Evolutionary conservation across 768 basidiomycete species (phyloP).

Genomic region (Leccinum rimulosum): DNA sequence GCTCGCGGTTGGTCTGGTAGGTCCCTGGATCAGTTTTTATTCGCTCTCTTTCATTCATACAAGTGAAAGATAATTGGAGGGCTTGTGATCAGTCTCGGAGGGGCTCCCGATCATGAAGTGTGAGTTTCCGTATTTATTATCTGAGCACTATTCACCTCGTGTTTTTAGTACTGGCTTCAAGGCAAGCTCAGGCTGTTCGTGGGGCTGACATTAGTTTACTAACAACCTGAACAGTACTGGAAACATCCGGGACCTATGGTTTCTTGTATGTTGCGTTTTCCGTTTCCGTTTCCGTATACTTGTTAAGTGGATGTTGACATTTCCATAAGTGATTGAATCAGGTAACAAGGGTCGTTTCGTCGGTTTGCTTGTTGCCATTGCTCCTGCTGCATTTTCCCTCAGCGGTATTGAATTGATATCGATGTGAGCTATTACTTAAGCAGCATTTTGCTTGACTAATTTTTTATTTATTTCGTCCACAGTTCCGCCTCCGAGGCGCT

Average conservation of each 20-base stretch:
- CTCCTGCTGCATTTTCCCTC: conserved; percentile 60
- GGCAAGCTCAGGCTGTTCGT: conserved; percentile 3
- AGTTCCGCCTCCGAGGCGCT: conserved; percentile 76
- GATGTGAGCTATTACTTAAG: conserved; percentile 41
- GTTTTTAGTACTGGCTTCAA: conserved; percentile 19
- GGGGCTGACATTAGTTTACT: neutral
- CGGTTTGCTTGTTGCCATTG: conserved; percentile 18
- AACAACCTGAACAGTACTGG: conserved; percentile 19
- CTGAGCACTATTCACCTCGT: conserved; percentile 5
- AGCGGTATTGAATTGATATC: conserved; percentile 76
- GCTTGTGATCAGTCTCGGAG: conserved; percentile 56
- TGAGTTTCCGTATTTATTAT: conserved; percentile 32
- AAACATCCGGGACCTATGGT: conserved; percentile 25
- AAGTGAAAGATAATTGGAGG: conserved; percentile 34
- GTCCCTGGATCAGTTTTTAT: neutral
- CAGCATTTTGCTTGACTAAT: conserved; percentile 9
- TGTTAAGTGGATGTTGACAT: neutral
- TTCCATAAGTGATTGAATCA: conserved; percentile 16
- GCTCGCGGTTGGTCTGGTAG: conserved; percentile 35
- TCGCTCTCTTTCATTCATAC: neutral
- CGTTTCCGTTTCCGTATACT: neutral
- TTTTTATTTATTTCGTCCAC: conserved; percentile 8
- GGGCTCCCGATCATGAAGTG: conserved; percentile 50
- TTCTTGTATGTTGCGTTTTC: conserved; percentile 8
- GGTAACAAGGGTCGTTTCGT: conserved; percentile 20